These are phyloP conservation scores for Exophiala calicioides DNA, from an alignment of 2,329 filamentous ascomycete genomes.

Conservation along the genomic window DNA sequence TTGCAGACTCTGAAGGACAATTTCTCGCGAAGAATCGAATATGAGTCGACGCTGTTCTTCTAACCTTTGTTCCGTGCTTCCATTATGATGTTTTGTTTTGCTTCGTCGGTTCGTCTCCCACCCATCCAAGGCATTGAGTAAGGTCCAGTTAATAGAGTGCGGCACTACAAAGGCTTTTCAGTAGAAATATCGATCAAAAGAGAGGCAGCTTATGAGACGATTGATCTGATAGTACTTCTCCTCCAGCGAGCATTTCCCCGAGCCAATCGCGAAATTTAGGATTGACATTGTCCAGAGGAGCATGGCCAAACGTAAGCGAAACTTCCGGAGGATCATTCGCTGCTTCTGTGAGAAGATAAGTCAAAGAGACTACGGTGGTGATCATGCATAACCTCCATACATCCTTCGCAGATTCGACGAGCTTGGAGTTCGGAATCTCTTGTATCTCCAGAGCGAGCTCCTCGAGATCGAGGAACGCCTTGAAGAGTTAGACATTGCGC, in stretches of 20 bases:
- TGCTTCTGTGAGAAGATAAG: not conserved
- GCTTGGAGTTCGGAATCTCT: not conserved
- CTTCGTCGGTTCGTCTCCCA: too few relatives aligned
- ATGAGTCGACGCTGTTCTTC: too few relatives aligned
- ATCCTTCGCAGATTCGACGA: not conserved
- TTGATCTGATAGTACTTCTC: not conserved
- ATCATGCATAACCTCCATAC: not conserved
- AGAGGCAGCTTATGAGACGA: not conserved
- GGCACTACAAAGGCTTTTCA: too few relatives aligned
- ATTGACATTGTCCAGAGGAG: not conserved
- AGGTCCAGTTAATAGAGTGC: too few relatives aligned
- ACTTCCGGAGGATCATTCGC: not conserved
- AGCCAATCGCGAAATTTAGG: not conserved
- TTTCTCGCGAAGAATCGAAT: too few relatives aligned
- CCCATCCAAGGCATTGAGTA: too few relatives aligned
- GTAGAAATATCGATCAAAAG: too few relatives aligned
- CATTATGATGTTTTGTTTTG: too few relatives aligned
- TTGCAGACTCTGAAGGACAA: too few relatives aligned
- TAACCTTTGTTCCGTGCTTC: too few relatives aligned
- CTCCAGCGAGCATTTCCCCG: slow-evolving; percentile 1
- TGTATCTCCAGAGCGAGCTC: slow-evolving; percentile 1
- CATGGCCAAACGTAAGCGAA: not conserved
- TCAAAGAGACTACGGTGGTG: not conserved
- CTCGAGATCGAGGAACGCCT: not conserved
- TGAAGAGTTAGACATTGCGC: not conserved